Conservation (phyloP, 225 moss, liverwort and hornwort genomes). For the Thuidium tamariscinum region DNA sequence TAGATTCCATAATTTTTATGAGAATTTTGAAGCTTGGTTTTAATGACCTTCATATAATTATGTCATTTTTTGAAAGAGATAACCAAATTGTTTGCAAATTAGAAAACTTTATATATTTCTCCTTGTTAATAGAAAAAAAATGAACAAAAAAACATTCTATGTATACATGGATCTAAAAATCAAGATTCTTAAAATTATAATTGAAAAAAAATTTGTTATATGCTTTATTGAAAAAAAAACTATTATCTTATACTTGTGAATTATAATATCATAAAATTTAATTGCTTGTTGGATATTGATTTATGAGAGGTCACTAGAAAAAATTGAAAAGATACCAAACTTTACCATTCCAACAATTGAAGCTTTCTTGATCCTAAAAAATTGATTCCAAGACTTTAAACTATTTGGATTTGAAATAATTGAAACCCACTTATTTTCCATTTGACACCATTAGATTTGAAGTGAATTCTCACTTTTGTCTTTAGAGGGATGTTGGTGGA, state of each 20-base stretch:
- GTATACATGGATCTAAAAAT: background rate
- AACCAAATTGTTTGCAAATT: background rate
- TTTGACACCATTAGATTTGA: background rate
- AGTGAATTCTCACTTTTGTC: background rate
- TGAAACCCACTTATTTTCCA: background rate
- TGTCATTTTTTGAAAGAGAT: background rate
- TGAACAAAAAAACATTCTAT: background rate
- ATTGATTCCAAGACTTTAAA: rapidly evolving
- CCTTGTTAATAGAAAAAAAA: rapidly evolving
- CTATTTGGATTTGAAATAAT: background rate
- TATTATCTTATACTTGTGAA: background rate
- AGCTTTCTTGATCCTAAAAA: rapidly evolving
- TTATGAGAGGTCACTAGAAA: background rate
- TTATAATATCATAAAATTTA: background rate
- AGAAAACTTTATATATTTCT: background rate
- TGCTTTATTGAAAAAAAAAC: background rate
- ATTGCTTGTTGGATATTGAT: background rate
- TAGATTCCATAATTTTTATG: rapidly evolving
- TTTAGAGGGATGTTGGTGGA: background rate
- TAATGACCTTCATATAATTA: too few species aligned
- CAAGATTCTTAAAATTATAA: background rate
- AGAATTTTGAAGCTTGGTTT: background rate
- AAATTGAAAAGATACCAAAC: background rate
- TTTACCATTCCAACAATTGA: background rate
- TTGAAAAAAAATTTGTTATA: rapidly evolving